Conservation (phyloP, 1,284 basidiomycete genomes). For the Mycena citricolor region DNA sequence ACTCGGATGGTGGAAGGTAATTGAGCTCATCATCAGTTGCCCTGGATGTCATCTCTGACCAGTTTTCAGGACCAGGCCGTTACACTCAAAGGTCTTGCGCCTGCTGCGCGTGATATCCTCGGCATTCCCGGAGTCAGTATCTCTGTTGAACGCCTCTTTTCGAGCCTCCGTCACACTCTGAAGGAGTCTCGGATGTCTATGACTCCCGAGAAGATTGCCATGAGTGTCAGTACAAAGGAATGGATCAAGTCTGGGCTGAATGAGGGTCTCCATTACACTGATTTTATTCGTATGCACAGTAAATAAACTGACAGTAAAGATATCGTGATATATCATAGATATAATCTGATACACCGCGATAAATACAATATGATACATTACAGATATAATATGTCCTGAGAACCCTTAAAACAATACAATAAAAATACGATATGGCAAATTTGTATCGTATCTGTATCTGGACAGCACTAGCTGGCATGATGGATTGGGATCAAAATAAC, state of each 20-base stretch:
- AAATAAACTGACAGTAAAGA: no score
- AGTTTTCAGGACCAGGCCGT: no score
- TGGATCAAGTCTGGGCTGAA: slow-evolving; percentile 10
- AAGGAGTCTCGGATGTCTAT: slow-evolving; percentile 4
- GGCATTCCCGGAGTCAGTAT: slow-evolving; percentile 7
- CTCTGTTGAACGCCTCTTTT: slow-evolving; percentile 8
- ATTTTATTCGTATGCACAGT: neutral
- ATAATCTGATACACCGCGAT: slow-evolving; percentile 4
- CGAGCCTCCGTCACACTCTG: slow-evolving; percentile 4
- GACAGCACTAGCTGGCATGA: no score
- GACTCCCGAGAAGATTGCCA: slow-evolving; percentile 3
- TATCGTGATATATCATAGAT: slow-evolving; percentile 9
- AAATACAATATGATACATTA: slow-evolving; percentile 9
- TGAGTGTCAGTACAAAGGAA: slow-evolving; percentile 7
- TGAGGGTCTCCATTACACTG: slow-evolving; percentile 5
- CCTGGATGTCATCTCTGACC: no score
- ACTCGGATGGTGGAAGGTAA: slow-evolving; percentile 12
- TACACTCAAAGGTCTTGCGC: no score
- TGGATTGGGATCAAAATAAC: no score
- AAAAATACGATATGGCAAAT: slow-evolving; percentile 7
- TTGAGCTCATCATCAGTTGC: no score
- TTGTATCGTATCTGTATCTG: slow-evolving; percentile 5
- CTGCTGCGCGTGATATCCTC: slow-evolving; percentile 6
- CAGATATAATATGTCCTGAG: slow-evolving; percentile 2
- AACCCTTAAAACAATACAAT: slow-evolving; percentile 4